These are phyloP conservation scores for Trypanosoma mega DNA, from an alignment of 208 protist species.

Conservation along the genomic window DNA sequence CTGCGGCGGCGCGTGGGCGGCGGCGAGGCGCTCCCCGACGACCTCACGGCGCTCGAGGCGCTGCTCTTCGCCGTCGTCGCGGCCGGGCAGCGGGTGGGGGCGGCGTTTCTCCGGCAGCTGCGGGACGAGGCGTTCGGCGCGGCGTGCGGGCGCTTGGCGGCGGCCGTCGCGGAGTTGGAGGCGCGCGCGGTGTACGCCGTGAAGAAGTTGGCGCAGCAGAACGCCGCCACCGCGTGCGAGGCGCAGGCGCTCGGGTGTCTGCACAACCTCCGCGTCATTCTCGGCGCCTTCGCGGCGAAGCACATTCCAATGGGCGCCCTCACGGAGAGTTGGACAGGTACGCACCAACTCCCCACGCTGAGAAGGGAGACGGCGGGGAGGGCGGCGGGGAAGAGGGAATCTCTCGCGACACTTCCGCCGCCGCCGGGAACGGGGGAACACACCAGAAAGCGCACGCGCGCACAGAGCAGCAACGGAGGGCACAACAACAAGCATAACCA, in stretches of 20 bases:
- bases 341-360: constrained; percentile 44
- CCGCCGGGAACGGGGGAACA: constrained; percentile 5
- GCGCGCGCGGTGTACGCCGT: constrained; percentile 40
- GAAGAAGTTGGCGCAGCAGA: constrained; percentile 38
- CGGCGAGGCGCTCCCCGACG: constrained; percentile 31
- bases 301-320: constrained; percentile 66
- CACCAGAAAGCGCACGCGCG: constrained; percentile 7
- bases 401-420: constrained; percentile 6
- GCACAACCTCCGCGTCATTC: constrained; percentile 62
- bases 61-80: constrained; percentile 62
- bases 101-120: constrained; percentile 61
- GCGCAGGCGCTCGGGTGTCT: constrained; percentile 53
- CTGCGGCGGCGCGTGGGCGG: constrained; percentile 20
- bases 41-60: constrained; percentile 69
- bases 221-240: constrained; percentile 33
- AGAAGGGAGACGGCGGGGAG: constrained; percentile 28
- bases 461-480: constrained; percentile 4
- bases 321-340: constrained; percentile 64
- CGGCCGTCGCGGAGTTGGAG: constrained; percentile 28
- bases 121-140: constrained; percentile 60
- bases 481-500: constrained; percentile 8
- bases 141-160: constrained; percentile 29
- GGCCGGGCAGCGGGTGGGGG: constrained; percentile 50
- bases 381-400: constrained; percentile 19
- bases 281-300: constrained; percentile 50